Percentiles rank a stretch among this genome's conserved stretches.
Conservation (phyloP, 345 rosid species). For the Jatropha curcas region DNA sequence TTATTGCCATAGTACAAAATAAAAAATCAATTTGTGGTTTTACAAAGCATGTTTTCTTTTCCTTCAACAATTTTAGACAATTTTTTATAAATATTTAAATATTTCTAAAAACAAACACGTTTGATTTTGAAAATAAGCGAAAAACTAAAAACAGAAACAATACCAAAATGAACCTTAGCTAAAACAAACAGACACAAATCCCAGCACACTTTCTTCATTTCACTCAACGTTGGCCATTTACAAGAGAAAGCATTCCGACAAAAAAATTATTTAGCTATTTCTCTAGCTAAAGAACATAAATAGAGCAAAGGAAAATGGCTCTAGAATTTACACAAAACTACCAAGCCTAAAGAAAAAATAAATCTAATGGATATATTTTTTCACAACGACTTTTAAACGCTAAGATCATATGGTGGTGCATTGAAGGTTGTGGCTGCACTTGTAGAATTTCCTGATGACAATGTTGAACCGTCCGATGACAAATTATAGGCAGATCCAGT, state of each 20-base stretch:
- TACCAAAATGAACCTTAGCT: too few relatives aligned
- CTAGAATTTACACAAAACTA: conserved; percentile 1
- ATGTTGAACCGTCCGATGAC: conserved; percentile 51
- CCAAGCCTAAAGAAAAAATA: conserved; percentile 1
- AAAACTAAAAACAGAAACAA: not conserved
- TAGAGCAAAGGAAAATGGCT: too few relatives aligned
- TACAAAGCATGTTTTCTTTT: too few relatives aligned
- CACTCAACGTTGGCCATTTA: not conserved
- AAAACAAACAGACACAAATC: too few relatives aligned
- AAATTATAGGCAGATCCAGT: conserved; percentile 35
- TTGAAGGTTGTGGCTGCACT: conserved; percentile 41
- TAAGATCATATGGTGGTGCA: conserved; percentile 24
- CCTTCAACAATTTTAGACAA: too few relatives aligned
- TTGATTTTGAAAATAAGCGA: not conserved
- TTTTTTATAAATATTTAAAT: too few relatives aligned
- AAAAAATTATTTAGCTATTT: not conserved
- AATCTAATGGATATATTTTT: not conserved
- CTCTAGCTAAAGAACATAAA: not conserved
- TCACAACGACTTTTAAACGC: conserved; percentile 14
- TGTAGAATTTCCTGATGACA: conserved; percentile 49
- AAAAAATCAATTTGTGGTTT: too few relatives aligned
- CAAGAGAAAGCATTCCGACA: not conserved
- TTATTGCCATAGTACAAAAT: too few relatives aligned
- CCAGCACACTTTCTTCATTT: not conserved
- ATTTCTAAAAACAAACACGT: too few relatives aligned